Evolutionary conservation across 2,329 filamentous ascomycete genomes (phyloP), one percentile per base, ranked within the genome.

Genomic region (Aspergillus pseudoviridinutans): DNA sequence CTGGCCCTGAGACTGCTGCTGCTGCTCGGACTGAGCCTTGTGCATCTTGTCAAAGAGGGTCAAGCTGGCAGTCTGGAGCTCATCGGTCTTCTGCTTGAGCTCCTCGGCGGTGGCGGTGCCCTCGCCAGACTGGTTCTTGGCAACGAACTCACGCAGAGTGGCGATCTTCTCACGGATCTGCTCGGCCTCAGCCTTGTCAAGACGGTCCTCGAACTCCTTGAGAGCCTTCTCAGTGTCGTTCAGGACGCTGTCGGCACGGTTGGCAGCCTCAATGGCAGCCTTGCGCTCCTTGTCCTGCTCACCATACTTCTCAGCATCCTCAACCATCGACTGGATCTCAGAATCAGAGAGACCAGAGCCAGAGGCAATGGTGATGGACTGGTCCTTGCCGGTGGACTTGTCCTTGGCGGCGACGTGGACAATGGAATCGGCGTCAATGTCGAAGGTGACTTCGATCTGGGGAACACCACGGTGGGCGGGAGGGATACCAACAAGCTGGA

Each of bases 31-130:
- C 69, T 91, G 88, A 67, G 93, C 91, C 85, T 96, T 95, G 90
- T 99, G 93, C 91, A 99, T 96, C 89, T 97, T 97, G 83, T 97
- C 94, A 78, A 99, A 97, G 72, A 97, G 87, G 81, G 90, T 96
- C 80, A 99, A 83, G 79, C 89, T 93, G 67, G 93, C 91, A 76
- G 89, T 90, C 83, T 97, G 94, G 74, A 99, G 90, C 80, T 97
- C 93, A 67, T 97, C 94, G 71, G 91, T 95, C 91, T 97, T 97
- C 82, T 91, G 87, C 90, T 97, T 97, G 79, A 99, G 88, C 80
- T 97, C 90, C 65, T 90, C 90, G 53, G 92, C 90, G 60, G 91
- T 95, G 71, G 90, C 86, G 62, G 82, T 86, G 71, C 88, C 87
- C 83, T 99, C 94, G 64, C 93, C 93, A 70, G 91, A 86, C 83